Evolutionary conservation across 2,329 filamentous ascomycete genomes (phyloP).

Genomic region (Hypoxylon sp.): DNA sequence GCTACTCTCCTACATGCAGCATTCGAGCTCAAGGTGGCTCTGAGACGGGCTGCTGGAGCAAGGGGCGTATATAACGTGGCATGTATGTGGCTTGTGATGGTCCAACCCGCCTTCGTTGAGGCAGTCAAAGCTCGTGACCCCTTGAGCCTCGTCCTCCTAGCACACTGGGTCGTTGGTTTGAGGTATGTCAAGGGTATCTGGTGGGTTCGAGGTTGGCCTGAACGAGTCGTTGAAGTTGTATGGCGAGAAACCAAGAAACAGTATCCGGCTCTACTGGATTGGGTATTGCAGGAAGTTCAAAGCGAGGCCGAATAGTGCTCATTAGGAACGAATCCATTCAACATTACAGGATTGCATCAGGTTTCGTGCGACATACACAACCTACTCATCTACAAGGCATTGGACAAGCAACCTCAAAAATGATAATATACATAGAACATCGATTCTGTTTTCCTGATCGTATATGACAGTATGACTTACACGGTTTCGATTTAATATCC

Average conservation of each 20-base stretch:
- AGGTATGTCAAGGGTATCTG: conserved; percentile 17
- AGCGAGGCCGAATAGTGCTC: background rate
- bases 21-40: conserved; percentile 4
- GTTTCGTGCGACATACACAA: too few species aligned
- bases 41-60: conserved; percentile 3
- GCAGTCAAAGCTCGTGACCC: conserved; percentile 7
- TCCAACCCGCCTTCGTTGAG: conserved; percentile 2
- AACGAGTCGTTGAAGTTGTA: conserved; percentile 5
- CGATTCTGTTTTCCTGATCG: too few species aligned
- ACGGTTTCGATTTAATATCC: too few species aligned
- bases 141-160: conserved; percentile 12
- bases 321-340: too few species aligned
- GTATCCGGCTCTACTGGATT: conserved; percentile 6
- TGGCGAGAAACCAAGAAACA: conserved; percentile 6
- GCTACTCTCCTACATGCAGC: conserved; percentile 8
- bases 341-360: too few species aligned
- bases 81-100: conserved; percentile 21
- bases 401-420: too few species aligned
- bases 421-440: too few species aligned
- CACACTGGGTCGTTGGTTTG: conserved; percentile 15
- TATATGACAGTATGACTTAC: too few species aligned
- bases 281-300: conserved; percentile 6
- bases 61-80: conserved; percentile 13
- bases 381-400: too few species aligned
- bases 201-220: conserved; percentile 19